Percentiles rank a stretch among this genome's conserved stretches.
Evolutionary conservation across 306 rosid genomes (phyloP).

Genomic region (Pyrus bretschneideri): DNA sequence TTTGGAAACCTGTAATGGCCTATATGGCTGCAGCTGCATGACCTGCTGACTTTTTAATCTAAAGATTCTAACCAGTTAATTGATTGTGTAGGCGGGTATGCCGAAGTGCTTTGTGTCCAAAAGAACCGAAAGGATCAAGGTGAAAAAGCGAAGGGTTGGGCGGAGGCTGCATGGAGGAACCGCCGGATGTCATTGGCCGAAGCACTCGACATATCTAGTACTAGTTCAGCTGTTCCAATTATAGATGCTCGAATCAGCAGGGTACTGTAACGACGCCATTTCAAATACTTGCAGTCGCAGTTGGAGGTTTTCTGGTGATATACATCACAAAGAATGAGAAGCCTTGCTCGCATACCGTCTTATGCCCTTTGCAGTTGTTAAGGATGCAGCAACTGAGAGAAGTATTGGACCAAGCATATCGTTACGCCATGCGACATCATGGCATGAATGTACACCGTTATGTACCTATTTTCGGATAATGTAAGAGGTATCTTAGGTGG

Average conservation of each 20-base stretch:
- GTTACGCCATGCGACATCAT: background rate
- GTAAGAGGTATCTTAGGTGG: background rate
- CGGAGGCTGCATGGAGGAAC: slow-evolving; percentile 55
- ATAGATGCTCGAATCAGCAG: slow-evolving; percentile 69
- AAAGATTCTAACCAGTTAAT: background rate
- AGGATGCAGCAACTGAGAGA: background rate
- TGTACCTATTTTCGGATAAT: background rate
- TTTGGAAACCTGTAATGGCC: background rate
- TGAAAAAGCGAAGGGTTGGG: slow-evolving; percentile 50
- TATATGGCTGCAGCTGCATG: background rate
- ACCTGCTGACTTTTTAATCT: background rate
- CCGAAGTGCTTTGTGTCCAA: slow-evolving; percentile 66
- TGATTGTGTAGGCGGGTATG: slow-evolving; percentile 56
- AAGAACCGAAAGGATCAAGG: slow-evolving; percentile 72
- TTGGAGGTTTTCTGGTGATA: background rate
- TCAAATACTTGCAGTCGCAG: background rate
- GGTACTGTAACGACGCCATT: slow-evolving; percentile 32
- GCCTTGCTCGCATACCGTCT: background rate
- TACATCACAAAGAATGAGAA: background rate
- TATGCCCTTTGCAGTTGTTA: background rate
- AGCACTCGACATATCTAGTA: slow-evolving; percentile 48
- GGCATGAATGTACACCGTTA: background rate
- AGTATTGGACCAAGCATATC: background rate
- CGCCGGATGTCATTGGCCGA: slow-evolving; percentile 60
- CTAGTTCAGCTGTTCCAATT: slow-evolving; percentile 32